Conservation (phyloP, 2,329 filamentous ascomycete genomes). For the Arthrobotrys entomopaga region DNA sequence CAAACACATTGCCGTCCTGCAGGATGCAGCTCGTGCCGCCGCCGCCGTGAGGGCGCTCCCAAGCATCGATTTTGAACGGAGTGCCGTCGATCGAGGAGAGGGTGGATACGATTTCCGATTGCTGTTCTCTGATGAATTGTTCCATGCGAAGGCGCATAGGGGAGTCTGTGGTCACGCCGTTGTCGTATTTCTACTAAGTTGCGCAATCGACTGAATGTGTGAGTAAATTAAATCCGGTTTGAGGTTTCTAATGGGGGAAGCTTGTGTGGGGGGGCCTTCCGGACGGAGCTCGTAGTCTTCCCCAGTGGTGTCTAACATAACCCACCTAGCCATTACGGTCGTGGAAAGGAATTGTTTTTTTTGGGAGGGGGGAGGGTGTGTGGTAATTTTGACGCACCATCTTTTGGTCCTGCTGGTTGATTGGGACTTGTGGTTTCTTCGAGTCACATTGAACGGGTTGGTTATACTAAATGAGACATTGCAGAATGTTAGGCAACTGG, state of each 20-base stretch:
- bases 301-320: too few species aligned
- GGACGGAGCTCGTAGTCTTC: too few species aligned
- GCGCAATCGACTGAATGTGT: conserved; percentile 12
- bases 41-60: conserved; percentile 81
- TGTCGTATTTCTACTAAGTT: conserved; percentile 73
- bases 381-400: conserved; percentile 62
- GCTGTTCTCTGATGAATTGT: conserved; percentile 91
- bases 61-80: conserved; percentile 83
- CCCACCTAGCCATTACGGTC: too few species aligned
- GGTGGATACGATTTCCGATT: conserved; percentile 83
- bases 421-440: conserved; percentile 34
- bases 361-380: conserved; percentile 61
- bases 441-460: conserved; percentile 51
- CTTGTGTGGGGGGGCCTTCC: too few species aligned
- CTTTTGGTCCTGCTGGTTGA: conserved; percentile 53
- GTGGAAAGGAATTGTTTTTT: conserved; percentile 1
- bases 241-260: too few species aligned
- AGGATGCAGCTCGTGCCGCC: conserved; percentile 94
- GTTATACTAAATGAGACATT: conserved; percentile 13
- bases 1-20: conserved; percentile 95
- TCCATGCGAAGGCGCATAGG: conserved; percentile 99
- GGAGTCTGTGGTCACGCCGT: conserved; percentile 77
- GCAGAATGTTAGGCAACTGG: conserved; percentile 15
- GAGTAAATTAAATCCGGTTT: conserved; percentile 5
- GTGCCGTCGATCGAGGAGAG: conserved; percentile 85